Evolutionary conservation across 2,329 filamentous ascomycete species (phyloP).

Genomic region (Huntiella abstrusa): DNA sequence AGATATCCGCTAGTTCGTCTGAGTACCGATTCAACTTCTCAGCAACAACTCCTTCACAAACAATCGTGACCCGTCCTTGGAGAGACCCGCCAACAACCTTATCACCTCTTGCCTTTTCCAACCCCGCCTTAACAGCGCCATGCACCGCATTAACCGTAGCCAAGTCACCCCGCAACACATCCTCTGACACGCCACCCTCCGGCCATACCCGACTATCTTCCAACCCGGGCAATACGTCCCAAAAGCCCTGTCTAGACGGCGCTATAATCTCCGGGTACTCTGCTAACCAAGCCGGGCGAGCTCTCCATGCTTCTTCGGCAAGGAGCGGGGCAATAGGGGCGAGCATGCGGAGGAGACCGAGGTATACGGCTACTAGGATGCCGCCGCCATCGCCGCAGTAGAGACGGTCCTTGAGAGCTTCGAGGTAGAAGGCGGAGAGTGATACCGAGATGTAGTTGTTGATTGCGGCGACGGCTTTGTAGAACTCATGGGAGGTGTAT

Average conservation of each 20-base stretch:
- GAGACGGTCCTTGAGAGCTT: conserved; percentile 75
- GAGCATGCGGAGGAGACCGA: conserved; percentile 58
- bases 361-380: conserved; percentile 45
- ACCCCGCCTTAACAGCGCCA: conserved; percentile 50
- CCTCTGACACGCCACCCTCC: background rate
- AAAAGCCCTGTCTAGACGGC: conserved; percentile 31
- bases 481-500: conserved; percentile 61
- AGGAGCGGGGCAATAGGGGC: conserved; percentile 65
- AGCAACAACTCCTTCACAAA: conserved; percentile 21
- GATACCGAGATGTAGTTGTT: conserved; percentile 70
- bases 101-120: conserved; percentile 52
- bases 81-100: conserved; percentile 67
- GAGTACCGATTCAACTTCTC: conserved; percentile 22
- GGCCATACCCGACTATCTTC: background rate
- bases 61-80: conserved; percentile 44
- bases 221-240: background rate
- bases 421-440: conserved; percentile 84
- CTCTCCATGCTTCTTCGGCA: conserved; percentile 75
- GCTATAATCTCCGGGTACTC: conserved; percentile 8
- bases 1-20: conserved; percentile 41
- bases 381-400: conserved; percentile 64
- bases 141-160: conserved; percentile 35
- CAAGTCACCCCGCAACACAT: conserved; percentile 16
- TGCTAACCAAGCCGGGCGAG: conserved; percentile 46
- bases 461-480: conserved; percentile 52